Base-by-base conservation (phyloP, 495 filamentous ascomycete species). In the Podospora sp. region DNA sequence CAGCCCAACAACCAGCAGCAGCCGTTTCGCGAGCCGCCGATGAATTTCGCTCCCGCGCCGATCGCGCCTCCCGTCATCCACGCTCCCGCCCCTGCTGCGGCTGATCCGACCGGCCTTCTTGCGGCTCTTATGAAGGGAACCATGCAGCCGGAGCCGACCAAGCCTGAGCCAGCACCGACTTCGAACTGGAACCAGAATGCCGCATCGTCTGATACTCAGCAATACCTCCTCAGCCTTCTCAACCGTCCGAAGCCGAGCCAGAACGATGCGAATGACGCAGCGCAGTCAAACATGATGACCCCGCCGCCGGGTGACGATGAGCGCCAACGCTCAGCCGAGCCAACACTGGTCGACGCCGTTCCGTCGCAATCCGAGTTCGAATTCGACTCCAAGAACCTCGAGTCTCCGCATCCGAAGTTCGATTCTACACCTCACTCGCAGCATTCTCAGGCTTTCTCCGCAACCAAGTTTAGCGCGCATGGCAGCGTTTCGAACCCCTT, bases 201-300 rank as follows among this genome's bases (percentile, higher is more conserved):
- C 20, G 81, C 83, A 52, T 73, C 82, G 1, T 68, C 70, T 1
- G 79, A 83, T 69, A 85, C 84, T 12, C 83, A 85, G 65, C 77
- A 80, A 35, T 85, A 84, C 55, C 78, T 87, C 24, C 78, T 87
- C 49, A 80, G 83, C 61, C 71, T 87, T 18, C 73, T 87, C 22
- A 81, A 83, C 63, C 79, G 80, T 50, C 85, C 81, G 55, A 87
- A 88, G 79, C 82, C 81, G 53, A 74, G 80, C 49, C 81, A 87
- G 71, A 78, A 77, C 62, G 80, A 85, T 50, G 69, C 73, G 68
- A 63, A 78, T 78, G 73, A 83, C 74, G 62, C 70, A 70, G 73
- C 79, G 51, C 70, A 79, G 52, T 67, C 82, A 68, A 57, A 74
- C 77, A 65, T 82, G 1, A 65, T 80, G 40, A 80, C 74, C 16